phyloP scores from a whole-genome alignment of 202 grass and related monocot species.

The Carex arenaria region DNA sequence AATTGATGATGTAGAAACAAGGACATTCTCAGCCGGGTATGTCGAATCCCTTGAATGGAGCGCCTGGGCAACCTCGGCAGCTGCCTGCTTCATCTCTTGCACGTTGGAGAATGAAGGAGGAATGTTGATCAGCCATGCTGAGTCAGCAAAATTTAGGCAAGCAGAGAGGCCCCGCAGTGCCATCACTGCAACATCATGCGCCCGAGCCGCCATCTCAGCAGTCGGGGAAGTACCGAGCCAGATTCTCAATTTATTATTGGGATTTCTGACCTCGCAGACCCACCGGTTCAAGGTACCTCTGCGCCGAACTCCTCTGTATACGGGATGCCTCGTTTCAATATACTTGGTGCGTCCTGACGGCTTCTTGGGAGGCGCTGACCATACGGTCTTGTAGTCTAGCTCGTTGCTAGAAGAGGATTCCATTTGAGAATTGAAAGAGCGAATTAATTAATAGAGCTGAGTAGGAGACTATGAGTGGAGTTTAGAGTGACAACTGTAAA shows the following conservation, averaged over 20 bases:
- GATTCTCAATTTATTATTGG: constrained; percentile 43
- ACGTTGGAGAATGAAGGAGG: constrained; percentile 23
- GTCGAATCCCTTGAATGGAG: constrained; percentile 9
- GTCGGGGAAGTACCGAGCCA: constrained; percentile 76
- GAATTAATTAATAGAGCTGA: neutral
- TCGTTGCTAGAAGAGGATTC: neutral
- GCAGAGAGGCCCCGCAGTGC: constrained; percentile 36
- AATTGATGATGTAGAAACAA: neutral
- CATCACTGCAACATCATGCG: constrained; percentile 50
- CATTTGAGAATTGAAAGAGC: neutral
- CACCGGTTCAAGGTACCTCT: constrained; percentile 39
- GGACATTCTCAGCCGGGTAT: neutral
- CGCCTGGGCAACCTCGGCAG: constrained; percentile 32
- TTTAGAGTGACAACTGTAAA: neutral
- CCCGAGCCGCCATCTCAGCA: constrained; percentile 51
- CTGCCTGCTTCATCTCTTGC: constrained; percentile 22
- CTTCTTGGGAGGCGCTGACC: constrained; percentile 57
- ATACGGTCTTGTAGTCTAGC: constrained; percentile 45
- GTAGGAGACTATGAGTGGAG: neutral
- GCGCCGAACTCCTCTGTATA: constrained; percentile 63
- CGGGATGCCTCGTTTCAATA: constrained; percentile 32
- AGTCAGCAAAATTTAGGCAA: constrained; percentile 80
- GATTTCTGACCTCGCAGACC: constrained; percentile 71
- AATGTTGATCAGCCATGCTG: constrained; percentile 40
- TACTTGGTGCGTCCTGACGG: constrained; percentile 31